Base-by-base conservation (phyloP, 139 green algal genomes). In the Tetraselmis chui region DNA sequence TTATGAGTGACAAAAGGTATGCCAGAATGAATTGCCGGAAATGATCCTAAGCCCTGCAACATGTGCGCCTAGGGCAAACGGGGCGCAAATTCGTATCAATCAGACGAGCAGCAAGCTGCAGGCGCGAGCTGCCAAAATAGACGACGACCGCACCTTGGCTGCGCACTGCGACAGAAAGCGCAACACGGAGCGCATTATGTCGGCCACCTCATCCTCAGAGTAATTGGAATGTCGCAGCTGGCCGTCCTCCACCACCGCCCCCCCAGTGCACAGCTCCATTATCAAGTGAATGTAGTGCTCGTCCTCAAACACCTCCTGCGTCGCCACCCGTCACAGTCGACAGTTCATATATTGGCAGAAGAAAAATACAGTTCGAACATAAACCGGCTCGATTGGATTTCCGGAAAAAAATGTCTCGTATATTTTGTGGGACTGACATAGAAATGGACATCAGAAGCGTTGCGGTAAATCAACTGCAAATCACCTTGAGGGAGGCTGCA, bases 81-180 rank as follows among this genome's bases (percentile, higher is more conserved):
- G n/a, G n/a, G n/a, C n/a, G n/a, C n/a, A n/a, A n/a, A n/a, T n/a
- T n/a, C n/a, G n/a, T n/a, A n/a, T n/a, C n/a, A n/a, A n/a, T n/a
- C n/a, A n/a, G n/a, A n/a, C n/a, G n/a, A n/a, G n/a, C n/a, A n/a
- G n/a, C n/a, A n/a, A n/a, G n/a, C n/a, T n/a, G n/a, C n/a, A n/a
- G n/a, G n/a, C n/a, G n/a, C n/a, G n/a, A n/a, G n/a, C n/a, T n/a
- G n/a, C n/a, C n/a, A n/a, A n/a, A n/a, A n/a, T n/a, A n/a, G 45
- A 67, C 18, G 45, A 5, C 45, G 45, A 25, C 11, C 45, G 18
- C 18, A 67, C 45, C 81, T 96, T 97, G 32, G 92, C 90, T 81
- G 97, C 93, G 86, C 93, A 97, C 89, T 98, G 95, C 25, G 88
- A 90, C n/a, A 98, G 92, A 87, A 97, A 93, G 27, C 85, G 85